Base-by-base conservation (phyloP, 106 monocot species). In the Agapanthus africanus region DNA sequence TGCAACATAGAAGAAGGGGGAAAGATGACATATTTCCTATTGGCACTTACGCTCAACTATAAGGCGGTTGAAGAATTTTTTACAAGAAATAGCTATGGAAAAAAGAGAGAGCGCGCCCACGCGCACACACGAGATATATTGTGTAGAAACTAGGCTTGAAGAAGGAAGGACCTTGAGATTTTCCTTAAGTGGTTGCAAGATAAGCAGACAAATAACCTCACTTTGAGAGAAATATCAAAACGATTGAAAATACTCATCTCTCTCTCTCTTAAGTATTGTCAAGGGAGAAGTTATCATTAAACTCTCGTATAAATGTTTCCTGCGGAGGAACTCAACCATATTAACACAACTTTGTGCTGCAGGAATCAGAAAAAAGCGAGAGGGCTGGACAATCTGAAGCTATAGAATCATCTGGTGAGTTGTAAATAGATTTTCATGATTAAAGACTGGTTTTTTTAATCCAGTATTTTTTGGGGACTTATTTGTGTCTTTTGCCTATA, bases 331-430 rank as follows among this genome's bases (percentile, higher is more conserved):
- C 36, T 35, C 33, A 36, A 34, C 4, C 36, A n/a, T 19, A 34
- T n/a, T 61, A 36, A 61, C 35, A 35, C 19, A 0, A 36, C 4
- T 61, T 36, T 61, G 22, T 35, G 35, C 19, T 61, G 61, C 61
- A 61, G 61, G 61, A 61, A 18, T 32, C 61, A 34, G 61, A 61
- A 61, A 61, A 36, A 19, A 1, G 16, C 19, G 61, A 61, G 61
- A 61, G 61, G 61, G 35, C 35, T 36, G 19, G 9, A 33, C 23
- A 35, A n/a, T 61, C 35, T 18, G 34, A 33, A 61, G 1, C 33
- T 61, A n/a, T 0, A 19, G 35, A 18, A 4, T 34, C 61, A 36
- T 11, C 35, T 3, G 33, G 61, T 61, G 35, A 61, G 61, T 35
- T 34, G 19, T 30, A 23, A 59, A 27, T 16, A 15, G 33, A 16